These are phyloP conservation scores for Chondrus crispus DNA, from an alignment of 23 red algal genomes.

Conservation along the genomic window DNA sequence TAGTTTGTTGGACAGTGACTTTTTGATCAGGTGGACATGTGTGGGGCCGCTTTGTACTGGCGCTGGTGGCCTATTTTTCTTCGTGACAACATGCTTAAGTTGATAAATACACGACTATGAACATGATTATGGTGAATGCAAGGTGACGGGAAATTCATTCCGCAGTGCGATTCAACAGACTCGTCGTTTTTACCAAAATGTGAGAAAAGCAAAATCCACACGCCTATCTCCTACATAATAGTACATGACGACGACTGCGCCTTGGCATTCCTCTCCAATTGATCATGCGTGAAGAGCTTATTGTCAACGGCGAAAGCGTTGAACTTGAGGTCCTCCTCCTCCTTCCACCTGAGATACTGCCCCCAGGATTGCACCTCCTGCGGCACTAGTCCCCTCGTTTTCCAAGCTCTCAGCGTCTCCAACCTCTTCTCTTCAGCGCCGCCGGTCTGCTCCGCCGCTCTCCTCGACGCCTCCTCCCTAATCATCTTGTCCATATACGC, in stretches of 20 bases:
- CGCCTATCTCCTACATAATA: constrained; percentile 47
- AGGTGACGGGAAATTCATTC: too few relatives aligned
- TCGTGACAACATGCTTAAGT: too few relatives aligned
- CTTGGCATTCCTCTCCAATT: constrained; percentile 17
- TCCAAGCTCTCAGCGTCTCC: constrained; percentile 44
- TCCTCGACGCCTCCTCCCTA: constrained; percentile 7
- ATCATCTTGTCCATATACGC: constrained; percentile 50
- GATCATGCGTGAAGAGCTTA: constrained; percentile 46
- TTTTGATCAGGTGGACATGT: too few relatives aligned
- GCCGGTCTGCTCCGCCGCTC: background rate
- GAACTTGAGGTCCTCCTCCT: constrained; percentile 81
- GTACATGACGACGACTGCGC: constrained; percentile 18
- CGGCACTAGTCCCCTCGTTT: constrained; percentile 28
- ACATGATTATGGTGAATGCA: too few relatives aligned
- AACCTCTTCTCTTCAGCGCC: background rate
- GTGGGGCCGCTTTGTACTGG: too few relatives aligned
- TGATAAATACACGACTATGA: too few relatives aligned
- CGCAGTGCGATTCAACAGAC: too few relatives aligned
- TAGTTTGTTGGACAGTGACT: too few relatives aligned
- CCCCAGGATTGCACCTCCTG: constrained; percentile 57
- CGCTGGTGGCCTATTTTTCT: too few relatives aligned
- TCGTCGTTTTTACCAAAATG: too few relatives aligned
- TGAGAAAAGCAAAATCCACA: too few relatives aligned
- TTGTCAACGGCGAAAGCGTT: constrained; percentile 57
- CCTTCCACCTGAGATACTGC: constrained; percentile 71